Conservation (phyloP, 2,329 filamentous ascomycete species). For the Phialophora macrospora region DNA sequence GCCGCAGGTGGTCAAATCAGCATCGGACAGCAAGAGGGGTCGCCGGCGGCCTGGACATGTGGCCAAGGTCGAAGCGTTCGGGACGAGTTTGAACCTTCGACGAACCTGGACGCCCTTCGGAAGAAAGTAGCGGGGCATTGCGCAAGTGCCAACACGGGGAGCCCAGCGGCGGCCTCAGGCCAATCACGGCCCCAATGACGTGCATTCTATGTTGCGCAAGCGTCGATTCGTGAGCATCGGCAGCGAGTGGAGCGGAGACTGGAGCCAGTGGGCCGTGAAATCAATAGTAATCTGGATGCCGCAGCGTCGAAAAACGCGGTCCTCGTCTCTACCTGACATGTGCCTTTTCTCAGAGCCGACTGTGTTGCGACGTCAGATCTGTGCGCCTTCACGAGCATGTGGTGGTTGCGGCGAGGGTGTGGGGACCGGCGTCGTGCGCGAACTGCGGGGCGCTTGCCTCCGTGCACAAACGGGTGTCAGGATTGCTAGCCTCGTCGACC, state of each 20-base stretch:
- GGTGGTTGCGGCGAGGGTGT: background rate
- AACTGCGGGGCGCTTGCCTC: conserved; percentile 11
- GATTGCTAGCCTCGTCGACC: conserved; percentile 17
- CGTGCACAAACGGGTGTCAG: conserved; percentile 7
- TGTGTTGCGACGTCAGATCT: conserved; percentile 2
- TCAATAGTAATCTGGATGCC: background rate
- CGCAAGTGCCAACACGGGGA: background rate
- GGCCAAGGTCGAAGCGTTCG: background rate
- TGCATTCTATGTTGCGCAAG: conserved; percentile 25
- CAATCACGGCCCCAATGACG: conserved; percentile 21
- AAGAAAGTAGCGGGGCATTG: background rate
- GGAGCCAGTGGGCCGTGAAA: background rate
- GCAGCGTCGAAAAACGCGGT: background rate
- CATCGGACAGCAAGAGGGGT: conserved; percentile 18
- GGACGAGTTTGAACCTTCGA: conserved; percentile 18
- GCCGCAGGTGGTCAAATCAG: conserved; percentile 25
- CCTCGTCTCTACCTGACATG: background rate
- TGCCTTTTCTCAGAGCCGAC: background rate
- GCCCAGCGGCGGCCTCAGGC: background rate
- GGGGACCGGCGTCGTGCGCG: background rate
- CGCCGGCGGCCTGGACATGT: conserved; percentile 14
- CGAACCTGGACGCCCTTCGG: background rate
- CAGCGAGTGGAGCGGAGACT: background rate
- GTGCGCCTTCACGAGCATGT: background rate
- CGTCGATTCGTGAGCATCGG: conserved; percentile 11